Evolutionary conservation across 2,329 filamentous ascomycete species (phyloP), one percentile per base, ranked within the genome.

Genomic region (Alternaria burnsii): DNA sequence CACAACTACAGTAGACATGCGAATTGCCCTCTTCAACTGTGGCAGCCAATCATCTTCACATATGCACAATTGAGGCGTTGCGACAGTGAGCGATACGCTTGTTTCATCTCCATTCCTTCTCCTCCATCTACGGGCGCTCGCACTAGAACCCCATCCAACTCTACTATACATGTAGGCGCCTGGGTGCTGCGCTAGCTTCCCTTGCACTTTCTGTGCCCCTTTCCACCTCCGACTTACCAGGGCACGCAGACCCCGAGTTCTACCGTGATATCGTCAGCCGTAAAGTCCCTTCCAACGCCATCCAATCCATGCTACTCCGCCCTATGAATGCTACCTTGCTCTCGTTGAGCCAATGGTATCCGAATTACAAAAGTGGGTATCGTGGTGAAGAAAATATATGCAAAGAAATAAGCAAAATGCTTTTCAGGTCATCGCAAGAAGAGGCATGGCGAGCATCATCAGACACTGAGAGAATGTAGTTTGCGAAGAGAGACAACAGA

Each of bases 281-380:
- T 74, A 57, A 66, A 55, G 47, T 70, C 63, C 57, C 68, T 52
- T 64, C 69, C 66, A 69, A 72, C 66, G 67, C 68, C 69, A 61
- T 69, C 65, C 71, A 69, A 46, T 62, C 53, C 61, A 66, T 68
- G 61, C 64, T 50, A 67, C 55, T 63, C 62, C 67, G 66, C 69
- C 69, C 55, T 72, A 61, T 55, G 58, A 58, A 72, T 70, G 69
- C 65, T 70, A 56, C 66, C 56, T 60, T 62, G 61, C 65, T 58
- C 62, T 64, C 63, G 58, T 51, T 36, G 57, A 67, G 61, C 62
- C 55, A 61, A 64, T 69, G 63, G 67, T 68, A 68, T 71, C 69
- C 67, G 74, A 76, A 78, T 75, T 77, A 77, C 70, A 77, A 75
- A 72, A 59, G 36, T 72, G 77, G 77, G 76, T 79, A 79, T 79